phyloP scores from a whole-genome alignment of 2,329 filamentous ascomycete genomes.

The Niveomyces coronatus region DNA sequence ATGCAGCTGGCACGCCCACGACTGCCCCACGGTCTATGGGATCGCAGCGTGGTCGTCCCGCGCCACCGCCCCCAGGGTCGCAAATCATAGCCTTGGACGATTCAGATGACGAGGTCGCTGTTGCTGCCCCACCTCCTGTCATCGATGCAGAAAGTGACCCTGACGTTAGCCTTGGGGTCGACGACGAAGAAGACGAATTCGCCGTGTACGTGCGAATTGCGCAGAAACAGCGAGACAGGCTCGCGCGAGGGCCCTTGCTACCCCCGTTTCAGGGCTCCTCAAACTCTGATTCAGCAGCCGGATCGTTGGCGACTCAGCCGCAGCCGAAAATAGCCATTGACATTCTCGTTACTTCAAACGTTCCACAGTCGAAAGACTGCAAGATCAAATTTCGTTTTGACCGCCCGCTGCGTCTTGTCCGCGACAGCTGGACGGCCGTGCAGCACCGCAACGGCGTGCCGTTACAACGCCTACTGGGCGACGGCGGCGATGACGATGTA shows the following conservation, averaged over 20 bases:
- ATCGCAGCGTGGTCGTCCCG: not conserved
- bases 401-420: constrained; percentile 57
- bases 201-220: constrained; percentile 36
- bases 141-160: not conserved
- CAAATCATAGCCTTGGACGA: constrained; percentile 23
- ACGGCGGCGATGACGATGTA: constrained; percentile 40
- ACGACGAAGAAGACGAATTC: constrained; percentile 31
- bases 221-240: constrained; percentile 19
- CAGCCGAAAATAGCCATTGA: constrained; percentile 12
- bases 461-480: constrained; percentile 16
- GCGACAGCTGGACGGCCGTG: constrained; percentile 56
- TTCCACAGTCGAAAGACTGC: constrained; percentile 46
- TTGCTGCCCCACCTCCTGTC: constrained; percentile 9
- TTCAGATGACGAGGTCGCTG: constrained; percentile 11
- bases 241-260: not conserved
- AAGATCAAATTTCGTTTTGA: constrained; percentile 56
- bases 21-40: not conserved
- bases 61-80: not conserved
- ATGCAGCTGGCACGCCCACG: too few species aligned
- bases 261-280: too few species aligned
- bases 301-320: constrained; percentile 3
- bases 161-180: constrained; percentile 9
- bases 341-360: constrained; percentile 47
- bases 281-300: not conserved
- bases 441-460: constrained; percentile 36